These are phyloP conservation scores for Akanthomyces uredinophilus DNA, from an alignment of 2,329 filamentous ascomycete genomes.

Conservation along the genomic window DNA sequence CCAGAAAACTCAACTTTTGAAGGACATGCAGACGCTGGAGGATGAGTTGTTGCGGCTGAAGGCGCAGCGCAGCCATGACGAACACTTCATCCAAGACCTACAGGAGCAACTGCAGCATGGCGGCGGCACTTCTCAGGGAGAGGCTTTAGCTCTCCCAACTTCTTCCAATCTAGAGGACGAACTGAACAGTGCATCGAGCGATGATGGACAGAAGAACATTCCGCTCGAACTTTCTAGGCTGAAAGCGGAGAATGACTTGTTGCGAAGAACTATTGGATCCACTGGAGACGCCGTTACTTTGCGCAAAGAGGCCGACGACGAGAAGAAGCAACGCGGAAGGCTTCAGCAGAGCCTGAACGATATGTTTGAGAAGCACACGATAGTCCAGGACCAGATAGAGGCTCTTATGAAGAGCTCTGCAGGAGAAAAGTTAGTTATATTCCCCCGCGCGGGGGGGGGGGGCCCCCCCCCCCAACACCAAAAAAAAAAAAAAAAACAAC, in stretches of 20 bases:
- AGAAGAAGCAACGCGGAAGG: conserved; percentile 44
- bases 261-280: conserved; percentile 50
- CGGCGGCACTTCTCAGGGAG: conserved; percentile 21
- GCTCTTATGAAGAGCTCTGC: conserved; percentile 46
- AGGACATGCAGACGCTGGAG: conserved; percentile 40
- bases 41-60: conserved; percentile 44
- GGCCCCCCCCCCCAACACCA: too few relatives aligned
- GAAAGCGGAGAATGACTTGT: conserved; percentile 56
- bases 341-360: conserved; percentile 52
- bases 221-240: conserved; percentile 52
- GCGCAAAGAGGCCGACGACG: conserved; percentile 51
- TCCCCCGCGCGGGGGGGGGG: too few relatives aligned
- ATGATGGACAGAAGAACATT: conserved; percentile 34
- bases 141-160: conserved; percentile 15
- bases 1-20: conserved; percentile 42
- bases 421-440: conserved; percentile 51
- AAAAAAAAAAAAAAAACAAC: too few relatives aligned
- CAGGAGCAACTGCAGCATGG: conserved; percentile 51
- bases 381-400: conserved; percentile 53
- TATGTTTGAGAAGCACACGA: conserved; percentile 52
- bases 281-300: conserved; percentile 51
- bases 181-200: conserved; percentile 44
- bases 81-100: conserved; percentile 52
- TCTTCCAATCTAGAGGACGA: conserved; percentile 54
- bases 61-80: conserved; percentile 44